phyloP scores from a whole-genome alignment of 2,329 filamentous ascomycete species.

The Salinomyces thailandicus region DNA sequence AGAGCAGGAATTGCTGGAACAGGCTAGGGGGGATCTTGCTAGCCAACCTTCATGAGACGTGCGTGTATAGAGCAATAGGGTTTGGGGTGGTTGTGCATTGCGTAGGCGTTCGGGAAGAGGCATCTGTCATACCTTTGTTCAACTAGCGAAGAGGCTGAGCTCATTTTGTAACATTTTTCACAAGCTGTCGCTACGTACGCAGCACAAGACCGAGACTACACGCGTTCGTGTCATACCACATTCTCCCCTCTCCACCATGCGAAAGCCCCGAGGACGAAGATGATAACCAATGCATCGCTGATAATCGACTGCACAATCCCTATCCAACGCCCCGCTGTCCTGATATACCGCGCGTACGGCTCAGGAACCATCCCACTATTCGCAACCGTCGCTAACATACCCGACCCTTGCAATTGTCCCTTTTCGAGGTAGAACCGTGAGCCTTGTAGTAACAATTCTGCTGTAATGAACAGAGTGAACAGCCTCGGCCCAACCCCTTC shows the following conservation, averaged over 20 bases:
- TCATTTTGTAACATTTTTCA: too few relatives aligned
- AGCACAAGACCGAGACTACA: too few relatives aligned
- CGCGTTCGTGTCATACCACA: not conserved
- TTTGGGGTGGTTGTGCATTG: too few relatives aligned
- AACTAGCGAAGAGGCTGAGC: too few relatives aligned
- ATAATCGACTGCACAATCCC: constrained; percentile 63
- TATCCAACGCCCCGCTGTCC: constrained; percentile 53
- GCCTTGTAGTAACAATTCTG: constrained; percentile 61
- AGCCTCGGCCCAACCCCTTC: constrained; percentile 43
- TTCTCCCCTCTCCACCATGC: constrained; percentile 35
- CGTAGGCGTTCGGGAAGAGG: too few relatives aligned
- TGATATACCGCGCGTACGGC: constrained; percentile 51
- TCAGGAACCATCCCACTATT: constrained; percentile 52
- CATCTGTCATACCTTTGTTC: not conserved
- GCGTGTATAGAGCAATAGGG: too few relatives aligned
- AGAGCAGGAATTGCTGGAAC: constrained; percentile 49
- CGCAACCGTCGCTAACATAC: constrained; percentile 53
- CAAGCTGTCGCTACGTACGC: too few relatives aligned
- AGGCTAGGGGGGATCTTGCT: constrained; percentile 41
- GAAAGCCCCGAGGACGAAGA: constrained; percentile 60
- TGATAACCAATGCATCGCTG: constrained; percentile 61
- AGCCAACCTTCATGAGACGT: not conserved
- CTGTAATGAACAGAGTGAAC: constrained; percentile 73
- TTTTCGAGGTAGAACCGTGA: constrained; percentile 61
- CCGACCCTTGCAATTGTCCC: constrained; percentile 45